Percentiles rank a stretch among this genome's conserved stretches.
Conservation (phyloP, 441 rosid genomes). For the Mallotus repandus region DNA sequence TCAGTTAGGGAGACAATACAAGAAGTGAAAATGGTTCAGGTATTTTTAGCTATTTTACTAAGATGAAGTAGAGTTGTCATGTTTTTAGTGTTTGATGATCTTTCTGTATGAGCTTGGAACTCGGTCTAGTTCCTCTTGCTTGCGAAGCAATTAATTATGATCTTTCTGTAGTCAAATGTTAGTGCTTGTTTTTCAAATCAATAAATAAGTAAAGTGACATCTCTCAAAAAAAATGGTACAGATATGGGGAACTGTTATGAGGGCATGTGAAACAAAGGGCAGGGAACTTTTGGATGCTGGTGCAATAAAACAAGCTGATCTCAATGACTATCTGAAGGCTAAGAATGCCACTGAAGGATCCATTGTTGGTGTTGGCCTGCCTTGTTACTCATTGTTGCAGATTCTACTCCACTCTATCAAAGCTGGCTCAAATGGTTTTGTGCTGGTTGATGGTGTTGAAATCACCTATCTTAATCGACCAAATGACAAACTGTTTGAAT, state of each 20-base stretch:
- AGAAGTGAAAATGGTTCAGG: conserved; percentile 89
- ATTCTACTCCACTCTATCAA: conserved; percentile 57
- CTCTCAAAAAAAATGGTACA: conserved; percentile 24
- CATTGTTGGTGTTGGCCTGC: conserved; percentile 54
- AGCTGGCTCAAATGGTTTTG: conserved; percentile 58
- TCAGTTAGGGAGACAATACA: conserved; percentile 74
- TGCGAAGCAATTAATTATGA: too few species aligned
- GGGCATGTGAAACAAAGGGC: conserved; percentile 60
- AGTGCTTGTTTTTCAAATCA: background rate
- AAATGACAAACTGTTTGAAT: conserved; percentile 66
- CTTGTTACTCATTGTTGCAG: conserved; percentile 57
- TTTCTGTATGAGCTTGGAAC: background rate
- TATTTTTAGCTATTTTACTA: conserved; percentile 20
- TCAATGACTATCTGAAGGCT: conserved; percentile 52
- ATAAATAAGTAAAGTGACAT: background rate
- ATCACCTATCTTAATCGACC: conserved; percentile 66
- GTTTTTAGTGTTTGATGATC: background rate
- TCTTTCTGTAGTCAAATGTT: background rate
- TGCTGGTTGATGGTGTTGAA: conserved; percentile 60
- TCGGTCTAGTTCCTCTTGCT: background rate
- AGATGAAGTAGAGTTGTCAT: background rate
- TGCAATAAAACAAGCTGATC: conserved; percentile 49
- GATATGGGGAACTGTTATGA: conserved; percentile 66
- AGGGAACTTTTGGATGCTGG: conserved; percentile 55
- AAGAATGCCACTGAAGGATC: conserved; percentile 48